phyloP scores from a whole-genome alignment of 371 early-diverging fungal genomes.

The Amoeboaphelidium occidentale region DNA sequence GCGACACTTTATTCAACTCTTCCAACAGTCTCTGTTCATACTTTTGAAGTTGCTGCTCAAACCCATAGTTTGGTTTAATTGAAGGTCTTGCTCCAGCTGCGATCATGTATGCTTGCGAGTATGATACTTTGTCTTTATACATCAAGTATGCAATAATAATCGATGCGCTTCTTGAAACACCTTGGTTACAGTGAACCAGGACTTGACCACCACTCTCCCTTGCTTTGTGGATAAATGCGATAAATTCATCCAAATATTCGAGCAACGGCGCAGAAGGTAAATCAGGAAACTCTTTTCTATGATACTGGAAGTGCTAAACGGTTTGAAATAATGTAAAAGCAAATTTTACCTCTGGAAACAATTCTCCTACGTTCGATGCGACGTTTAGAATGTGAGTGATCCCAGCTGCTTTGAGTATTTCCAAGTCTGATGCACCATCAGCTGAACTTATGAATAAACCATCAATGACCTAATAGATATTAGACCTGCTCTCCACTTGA shows the following conservation, averaged over 20 bases:
- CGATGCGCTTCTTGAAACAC: slow-evolving; percentile 16
- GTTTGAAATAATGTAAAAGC: no score
- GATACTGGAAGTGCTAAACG: background rate
- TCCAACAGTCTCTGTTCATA: no score
- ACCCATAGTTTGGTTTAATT: background rate
- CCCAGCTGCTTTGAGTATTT: background rate
- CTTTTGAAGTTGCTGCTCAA: background rate
- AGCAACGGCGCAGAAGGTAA: background rate
- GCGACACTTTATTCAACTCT: no score
- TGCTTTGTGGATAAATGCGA: background rate
- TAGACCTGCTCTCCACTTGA: background rate
- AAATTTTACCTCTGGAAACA: background rate
- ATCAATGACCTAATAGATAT: background rate
- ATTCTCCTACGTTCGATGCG: background rate
- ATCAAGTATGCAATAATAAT: slow-evolving; percentile 19
- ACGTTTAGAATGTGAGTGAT: background rate
- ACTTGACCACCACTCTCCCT: background rate
- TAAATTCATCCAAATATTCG: background rate
- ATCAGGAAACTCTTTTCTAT: background rate
- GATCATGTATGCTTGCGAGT: background rate
- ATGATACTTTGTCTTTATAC: background rate
- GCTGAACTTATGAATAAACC: background rate
- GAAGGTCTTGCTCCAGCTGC: background rate
- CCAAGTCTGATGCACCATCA: background rate
- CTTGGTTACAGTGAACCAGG: slow-evolving; percentile 17